These are phyloP conservation scores for Strobilomyces confusus DNA, from an alignment of 768 basidiomycete species.

Conservation along the genomic window DNA sequence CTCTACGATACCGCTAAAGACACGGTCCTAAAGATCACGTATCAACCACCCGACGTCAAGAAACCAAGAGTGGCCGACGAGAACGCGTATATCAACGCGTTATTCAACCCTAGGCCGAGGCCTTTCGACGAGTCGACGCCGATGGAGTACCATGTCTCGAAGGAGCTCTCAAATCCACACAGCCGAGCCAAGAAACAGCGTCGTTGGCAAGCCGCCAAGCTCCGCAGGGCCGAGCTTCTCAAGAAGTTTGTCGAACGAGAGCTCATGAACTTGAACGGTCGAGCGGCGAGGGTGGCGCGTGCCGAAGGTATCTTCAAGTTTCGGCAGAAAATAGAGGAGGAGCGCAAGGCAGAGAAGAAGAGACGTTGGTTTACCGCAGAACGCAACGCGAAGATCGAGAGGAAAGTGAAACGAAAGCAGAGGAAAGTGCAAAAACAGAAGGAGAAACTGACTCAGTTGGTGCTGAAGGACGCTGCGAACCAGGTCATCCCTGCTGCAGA, in stretches of 20 bases:
- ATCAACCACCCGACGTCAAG: constrained; percentile 52
- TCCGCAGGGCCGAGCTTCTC: constrained; percentile 46
- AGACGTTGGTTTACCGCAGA: constrained; percentile 43
- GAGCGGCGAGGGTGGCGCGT: constrained; percentile 56
- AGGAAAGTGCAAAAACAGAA: constrained; percentile 44
- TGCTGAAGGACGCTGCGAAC: constrained; percentile 52
- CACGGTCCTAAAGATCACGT: constrained; percentile 65
- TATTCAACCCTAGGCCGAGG: constrained; percentile 37
- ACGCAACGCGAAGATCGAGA: constrained; percentile 35
- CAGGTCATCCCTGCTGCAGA: constrained; percentile 47
- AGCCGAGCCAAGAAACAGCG: constrained; percentile 77
- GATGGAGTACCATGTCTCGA: constrained; percentile 60
- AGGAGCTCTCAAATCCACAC: constrained; percentile 79
- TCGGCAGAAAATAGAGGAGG: constrained; percentile 53
- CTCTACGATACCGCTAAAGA: constrained; percentile 64
- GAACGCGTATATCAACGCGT: constrained; percentile 55
- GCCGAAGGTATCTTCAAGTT: constrained; percentile 77
- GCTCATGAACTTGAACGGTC: constrained; percentile 53
- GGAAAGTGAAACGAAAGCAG: constrained; percentile 37
- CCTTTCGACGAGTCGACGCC: constrained; percentile 51
- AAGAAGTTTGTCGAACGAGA: constrained; percentile 52
- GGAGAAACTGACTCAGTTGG: constrained; percentile 52
- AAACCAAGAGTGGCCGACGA: constrained; percentile 41
- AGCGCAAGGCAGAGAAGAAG: constrained; percentile 59
- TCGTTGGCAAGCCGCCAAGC: constrained; percentile 63